A percentile compares a stretch with the other conserved stretches of the same genome.
Evolutionary conservation across 768 basidiomycete species (phyloP).

Genomic region (Agaricus subrufescens): DNA sequence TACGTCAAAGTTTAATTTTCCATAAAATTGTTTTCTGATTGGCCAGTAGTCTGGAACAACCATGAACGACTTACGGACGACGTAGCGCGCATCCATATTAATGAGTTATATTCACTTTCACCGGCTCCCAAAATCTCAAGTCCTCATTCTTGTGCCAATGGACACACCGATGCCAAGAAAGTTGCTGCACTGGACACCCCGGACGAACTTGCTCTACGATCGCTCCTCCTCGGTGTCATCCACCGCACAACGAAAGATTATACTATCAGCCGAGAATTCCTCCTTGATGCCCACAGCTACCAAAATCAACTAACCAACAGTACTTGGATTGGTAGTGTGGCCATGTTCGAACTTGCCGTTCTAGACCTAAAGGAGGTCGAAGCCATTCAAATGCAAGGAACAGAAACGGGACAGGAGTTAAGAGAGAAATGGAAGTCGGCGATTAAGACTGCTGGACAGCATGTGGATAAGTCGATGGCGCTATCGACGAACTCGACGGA

Average conservation of each 20-base stretch:
- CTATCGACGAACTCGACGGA: constrained; percentile 53
- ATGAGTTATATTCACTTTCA: constrained; percentile 41
- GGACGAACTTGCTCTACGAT: constrained; percentile 67
- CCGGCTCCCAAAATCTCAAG: constrained; percentile 28
- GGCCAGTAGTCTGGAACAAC: constrained; percentile 67
- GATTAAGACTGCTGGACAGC: constrained; percentile 18
- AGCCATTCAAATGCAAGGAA: constrained; percentile 14
- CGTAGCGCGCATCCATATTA: constrained; percentile 56
- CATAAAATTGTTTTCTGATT: neutral
- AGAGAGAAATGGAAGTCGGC: constrained; percentile 40
- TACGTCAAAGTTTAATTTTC: constrained; percentile 27
- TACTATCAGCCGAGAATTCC: constrained; percentile 37
- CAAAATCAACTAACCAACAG: constrained; percentile 40
- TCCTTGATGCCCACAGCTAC: constrained; percentile 45
- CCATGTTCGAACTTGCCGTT: constrained; percentile 67
- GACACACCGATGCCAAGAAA: neutral
- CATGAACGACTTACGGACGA: constrained; percentile 53
- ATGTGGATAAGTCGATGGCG: constrained; percentile 48
- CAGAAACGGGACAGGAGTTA: constrained; percentile 37
- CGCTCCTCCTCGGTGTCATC: constrained; percentile 63
- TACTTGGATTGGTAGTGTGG: constrained; percentile 65
- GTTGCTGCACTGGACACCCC: constrained; percentile 44
- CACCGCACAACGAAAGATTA: constrained; percentile 54
- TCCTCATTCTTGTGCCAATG: neutral
- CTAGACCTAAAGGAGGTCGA: constrained; percentile 61